Evolutionary conservation across 768 basidiomycete genomes (phyloP).

Genomic region (Agrocybe praecox): DNA sequence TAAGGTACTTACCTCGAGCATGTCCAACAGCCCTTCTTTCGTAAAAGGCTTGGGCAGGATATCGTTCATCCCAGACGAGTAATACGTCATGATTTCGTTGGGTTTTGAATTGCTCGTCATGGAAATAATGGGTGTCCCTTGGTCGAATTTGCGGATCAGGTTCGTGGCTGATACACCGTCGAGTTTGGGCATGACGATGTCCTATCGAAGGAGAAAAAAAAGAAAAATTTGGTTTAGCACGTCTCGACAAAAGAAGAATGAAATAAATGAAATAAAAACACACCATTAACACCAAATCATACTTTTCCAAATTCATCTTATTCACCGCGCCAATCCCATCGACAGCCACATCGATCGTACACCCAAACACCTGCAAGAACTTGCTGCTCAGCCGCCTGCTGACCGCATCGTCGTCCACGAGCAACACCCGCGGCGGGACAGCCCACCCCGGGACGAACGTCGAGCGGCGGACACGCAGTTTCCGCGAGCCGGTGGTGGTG

Average conservation of each 20-base stretch:
- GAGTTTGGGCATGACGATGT: constrained; percentile 93
- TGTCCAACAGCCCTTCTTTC: constrained; percentile 86
- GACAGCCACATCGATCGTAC: constrained; percentile 91
- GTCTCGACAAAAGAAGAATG: constrained; percentile 7
- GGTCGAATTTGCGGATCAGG: constrained; percentile 92
- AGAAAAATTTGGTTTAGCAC: no score
- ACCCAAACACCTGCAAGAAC: constrained; percentile 95
- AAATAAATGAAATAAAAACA: constrained; percentile 27
- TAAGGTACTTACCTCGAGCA: constrained; percentile 80
- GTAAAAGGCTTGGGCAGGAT: constrained; percentile 97
- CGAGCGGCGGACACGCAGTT: constrained; percentile 69
- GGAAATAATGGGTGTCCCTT: constrained; percentile 95
- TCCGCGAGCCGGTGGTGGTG: constrained; percentile 31
- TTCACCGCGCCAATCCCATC: constrained; percentile 92
- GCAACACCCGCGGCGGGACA: constrained; percentile 84
- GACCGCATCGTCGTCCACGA: constrained; percentile 96
- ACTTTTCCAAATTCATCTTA: constrained; percentile 96
- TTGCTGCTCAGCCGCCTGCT: constrained; percentile 87
- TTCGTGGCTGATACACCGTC: constrained; percentile 91
- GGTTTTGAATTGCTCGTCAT: constrained; percentile 97
- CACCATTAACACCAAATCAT: constrained; percentile 95
- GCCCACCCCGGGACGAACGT: constrained; percentile 91
- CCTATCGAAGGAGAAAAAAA: constrained; percentile 44
- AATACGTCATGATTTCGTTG: constrained; percentile 90
- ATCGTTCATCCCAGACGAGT: constrained; percentile 94